Evolutionary conservation across 2,329 filamentous ascomycete genomes (phyloP), one percentile per base, ranked within the genome.

Genomic region (Clarireedia homoeocarpa): DNA sequence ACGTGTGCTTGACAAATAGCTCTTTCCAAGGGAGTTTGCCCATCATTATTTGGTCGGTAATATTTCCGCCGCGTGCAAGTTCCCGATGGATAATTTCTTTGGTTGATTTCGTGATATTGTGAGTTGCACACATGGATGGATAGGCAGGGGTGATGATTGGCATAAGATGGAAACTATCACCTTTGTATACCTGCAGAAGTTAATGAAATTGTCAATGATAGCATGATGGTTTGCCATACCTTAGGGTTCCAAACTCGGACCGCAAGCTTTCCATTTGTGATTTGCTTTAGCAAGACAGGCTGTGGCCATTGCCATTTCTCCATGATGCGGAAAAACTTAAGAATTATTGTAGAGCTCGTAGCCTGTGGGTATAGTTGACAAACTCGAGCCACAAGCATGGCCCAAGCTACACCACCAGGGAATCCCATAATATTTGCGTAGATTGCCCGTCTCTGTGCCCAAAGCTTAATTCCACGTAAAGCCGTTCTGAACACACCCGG

Each of bases 111-210:
- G 88, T 91, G 59, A 99, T 86, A 67, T 96, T 97, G 75, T 95
- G 94, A 0, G 94, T 97, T 1, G 94, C 87, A 71, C 94, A 97
- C 91, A 96, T 97, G 50, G 91, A 95, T 2, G 94, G 94, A 70
- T 96, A 97, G 1, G 94, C 91, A 1, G 94, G 94, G 1, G 94
- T 99, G 67, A 99, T 97, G 71, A 99, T 89, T 27, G 94, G 94
- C 94, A 99, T 99, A 52, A 96, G 76, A 71, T 97, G 92, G 63
- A 84, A 88, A 45, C 82, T 82, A 71, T 97, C 94, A 30, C 48
- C 59, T 50, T 58, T 54, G 42, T 61, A 66, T 15, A 61, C 42
- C 60, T 61, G 42, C 17, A 38, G 42, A 40, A 30, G 55, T 62
- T 65, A 63, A 65, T 61, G 51, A 54, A 49, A n/a, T 5, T 6